Base-by-base conservation (phyloP, 2,329 filamentous ascomycete genomes). In the Trichoderma atroviride region DNA sequence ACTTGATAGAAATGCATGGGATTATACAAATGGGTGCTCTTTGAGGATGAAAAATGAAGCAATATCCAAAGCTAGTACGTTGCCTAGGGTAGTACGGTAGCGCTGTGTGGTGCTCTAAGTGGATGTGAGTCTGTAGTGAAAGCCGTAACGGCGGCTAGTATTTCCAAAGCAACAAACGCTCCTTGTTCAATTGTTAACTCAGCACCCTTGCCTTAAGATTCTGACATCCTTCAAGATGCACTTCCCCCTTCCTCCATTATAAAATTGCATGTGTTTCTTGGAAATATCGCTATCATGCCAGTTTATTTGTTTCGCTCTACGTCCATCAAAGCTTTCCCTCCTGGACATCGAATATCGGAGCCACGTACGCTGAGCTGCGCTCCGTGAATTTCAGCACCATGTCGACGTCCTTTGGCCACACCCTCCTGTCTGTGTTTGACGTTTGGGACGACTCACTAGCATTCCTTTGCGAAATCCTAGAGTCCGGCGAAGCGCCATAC, bases 361-460 rank as follows among this genome's bases (percentile, higher is more conserved):
- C 29, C 29, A 14, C 43, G 9, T 7, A 56, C 24, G 4, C n/a
- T 14, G 29, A 24, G 24, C 37, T 9, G 7, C 27, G 14, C 14
- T 4, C 27, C 35, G 53, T 66, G 62, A 37, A 52, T 29, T 29
- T 29, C 14, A 27, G 9, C 27, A 61, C 31, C 33, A 70, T 69
- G 66, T n/a, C 43, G 27, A 53, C 71, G 53, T 71, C 72, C 60
- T 73, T 75, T 58, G 78, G 76, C 22, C 71, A 75, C 31, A 69
- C 74, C 59, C 60, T 78, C 33, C 74, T 80, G 33, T 72, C 70
- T 22, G 72, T 74, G 14, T 82, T 82, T 68, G 76, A 81, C 63
- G 76, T 79, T 11, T 69, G 73, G 58, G 73, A 76, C 43, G 76
- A 78, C 9, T 72, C 73, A 56, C 72, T 72, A 37, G 74, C 76